phyloP scores from a whole-genome alignment of 225 moss, liverwort and hornwort genomes.

The Lunularia cruciata region DNA sequence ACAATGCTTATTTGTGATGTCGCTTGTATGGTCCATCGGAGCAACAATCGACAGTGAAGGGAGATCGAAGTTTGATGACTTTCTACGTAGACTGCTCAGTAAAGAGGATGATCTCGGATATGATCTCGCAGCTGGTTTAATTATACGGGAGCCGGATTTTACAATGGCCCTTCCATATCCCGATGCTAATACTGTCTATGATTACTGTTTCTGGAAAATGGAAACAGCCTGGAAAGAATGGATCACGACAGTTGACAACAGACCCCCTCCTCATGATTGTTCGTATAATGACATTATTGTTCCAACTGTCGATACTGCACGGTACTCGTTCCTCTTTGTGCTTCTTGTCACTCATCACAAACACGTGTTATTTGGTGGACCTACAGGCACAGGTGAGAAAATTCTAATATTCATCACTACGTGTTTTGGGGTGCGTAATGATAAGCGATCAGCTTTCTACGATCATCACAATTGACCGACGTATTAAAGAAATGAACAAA shows the following conservation, averaged over 20 bases:
- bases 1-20: constrained; percentile 60
- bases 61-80: constrained; percentile 53
- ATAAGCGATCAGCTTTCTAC: too few species aligned
- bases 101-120: constrained; percentile 56
- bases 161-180: constrained; percentile 66
- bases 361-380: constrained; percentile 81
- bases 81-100: constrained; percentile 51
- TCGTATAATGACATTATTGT: constrained; percentile 78
- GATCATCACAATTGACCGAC: too few species aligned
- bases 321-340: constrained; percentile 64
- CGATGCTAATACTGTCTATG: constrained; percentile 49
- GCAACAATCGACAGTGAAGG: constrained; percentile 68
- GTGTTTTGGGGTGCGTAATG: too few species aligned
- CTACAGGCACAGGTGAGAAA: constrained; percentile 73
- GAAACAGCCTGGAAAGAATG: constrained; percentile 77
- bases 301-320: constrained; percentile 74
- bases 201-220: constrained; percentile 64
- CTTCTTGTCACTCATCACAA: constrained; percentile 65
- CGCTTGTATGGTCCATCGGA: constrained; percentile 67
- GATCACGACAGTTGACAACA: constrained; percentile 58
- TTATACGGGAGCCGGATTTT: constrained; percentile 62
- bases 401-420: too few species aligned
- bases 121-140: constrained; percentile 62
- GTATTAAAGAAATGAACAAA: too few species aligned
- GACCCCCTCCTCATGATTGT: constrained; percentile 42